These are phyloP conservation scores for Triticum aestivum DNA, from an alignment of 176 grass and related monocot genomes.

Conservation along the genomic window DNA sequence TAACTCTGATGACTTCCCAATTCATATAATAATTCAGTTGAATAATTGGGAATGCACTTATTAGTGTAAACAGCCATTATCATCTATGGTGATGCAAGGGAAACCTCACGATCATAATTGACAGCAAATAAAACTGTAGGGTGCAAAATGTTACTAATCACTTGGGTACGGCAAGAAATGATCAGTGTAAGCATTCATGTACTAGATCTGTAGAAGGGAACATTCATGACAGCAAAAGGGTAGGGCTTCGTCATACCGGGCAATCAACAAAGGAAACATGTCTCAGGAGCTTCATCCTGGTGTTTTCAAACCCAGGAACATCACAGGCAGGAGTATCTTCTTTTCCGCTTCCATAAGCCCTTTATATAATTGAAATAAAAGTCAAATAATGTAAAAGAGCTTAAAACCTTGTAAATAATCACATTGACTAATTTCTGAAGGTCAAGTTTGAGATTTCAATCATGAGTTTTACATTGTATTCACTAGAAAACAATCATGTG, in stretches of 20 bases:
- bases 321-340: constrained; percentile 88
- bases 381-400: neutral
- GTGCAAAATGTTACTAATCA: neutral
- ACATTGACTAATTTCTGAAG: neutral
- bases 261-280: constrained; percentile 97
- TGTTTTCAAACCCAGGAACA: constrained; percentile 87
- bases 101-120: neutral
- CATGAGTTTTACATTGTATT: constrained; percentile 16
- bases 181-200: neutral
- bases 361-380: constrained; percentile 34
- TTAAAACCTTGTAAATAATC: neutral
- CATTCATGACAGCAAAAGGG: neutral
- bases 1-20: neutral
- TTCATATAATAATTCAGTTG: neutral
- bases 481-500: neutral
- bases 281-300: constrained; percentile 89
- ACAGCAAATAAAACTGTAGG: neutral
- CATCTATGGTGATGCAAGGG: constrained; percentile 11
- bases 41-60: neutral
- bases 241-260: constrained; percentile 46
- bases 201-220: neutral
- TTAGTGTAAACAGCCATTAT: neutral
- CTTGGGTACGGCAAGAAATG: neutral
- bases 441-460: neutral
- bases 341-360: constrained; percentile 93